Evolutionary conservation across 345 rosid species (phyloP).

Genomic region (Ceriops decandra): DNA sequence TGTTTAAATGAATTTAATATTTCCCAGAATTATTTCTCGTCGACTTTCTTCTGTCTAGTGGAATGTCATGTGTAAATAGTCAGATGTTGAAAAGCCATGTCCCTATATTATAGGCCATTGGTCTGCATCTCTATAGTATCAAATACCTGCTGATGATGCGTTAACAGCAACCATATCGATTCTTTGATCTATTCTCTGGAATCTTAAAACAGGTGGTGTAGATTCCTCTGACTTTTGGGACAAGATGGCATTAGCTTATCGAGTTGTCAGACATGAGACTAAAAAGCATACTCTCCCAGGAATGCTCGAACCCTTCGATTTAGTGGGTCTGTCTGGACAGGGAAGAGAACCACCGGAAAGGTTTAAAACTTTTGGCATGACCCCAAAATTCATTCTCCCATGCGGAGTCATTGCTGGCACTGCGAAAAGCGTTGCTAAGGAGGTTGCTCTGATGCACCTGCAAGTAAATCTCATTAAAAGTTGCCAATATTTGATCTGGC

Average conservation of each 20-base stretch:
- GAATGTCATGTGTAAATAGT: no score
- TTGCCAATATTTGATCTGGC: no score
- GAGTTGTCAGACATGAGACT: not conserved
- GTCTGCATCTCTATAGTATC: not conserved
- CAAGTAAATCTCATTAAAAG: no score
- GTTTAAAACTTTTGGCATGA: not conserved
- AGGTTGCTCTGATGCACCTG: no score
- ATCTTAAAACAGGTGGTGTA: not conserved
- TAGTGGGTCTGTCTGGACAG: not conserved
- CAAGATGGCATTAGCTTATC: not conserved
- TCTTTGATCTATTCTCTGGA: constrained; percentile 12
- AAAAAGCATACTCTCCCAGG: constrained; percentile 1
- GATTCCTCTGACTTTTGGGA: not conserved
- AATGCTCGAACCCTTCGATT: not conserved
- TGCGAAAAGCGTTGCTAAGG: no score
- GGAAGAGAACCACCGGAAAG: not conserved
- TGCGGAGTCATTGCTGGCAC: no score
- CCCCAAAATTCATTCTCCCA: not conserved
- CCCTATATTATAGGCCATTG: no score
- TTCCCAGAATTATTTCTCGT: no score
- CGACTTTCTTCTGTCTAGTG: no score
- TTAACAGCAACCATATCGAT: constrained; percentile 1
- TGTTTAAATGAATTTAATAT: no score
- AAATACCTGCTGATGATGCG: not conserved
- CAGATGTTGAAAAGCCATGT: no score